Percentiles rank a stretch among this genome's conserved stretches.
Conservation (phyloP, 169 alveolate genomes). For the Cytauxzoon felis region DNA sequence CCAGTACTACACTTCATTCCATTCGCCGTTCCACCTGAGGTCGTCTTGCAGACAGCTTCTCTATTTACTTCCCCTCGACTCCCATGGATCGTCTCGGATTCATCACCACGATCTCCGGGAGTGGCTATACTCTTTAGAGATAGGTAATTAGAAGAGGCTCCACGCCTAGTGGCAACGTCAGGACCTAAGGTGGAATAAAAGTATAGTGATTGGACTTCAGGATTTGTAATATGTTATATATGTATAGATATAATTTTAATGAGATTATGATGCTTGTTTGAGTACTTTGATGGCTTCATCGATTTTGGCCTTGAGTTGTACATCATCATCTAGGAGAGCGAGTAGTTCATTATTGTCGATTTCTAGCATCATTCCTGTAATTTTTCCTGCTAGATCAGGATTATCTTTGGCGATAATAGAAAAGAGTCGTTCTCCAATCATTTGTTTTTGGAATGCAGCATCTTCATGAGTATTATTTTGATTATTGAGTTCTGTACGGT, state of each 20-base stretch:
- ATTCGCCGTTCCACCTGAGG: too few species aligned
- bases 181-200: too few species aligned
- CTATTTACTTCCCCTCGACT: too few species aligned
- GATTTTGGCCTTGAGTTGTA: constrained; percentile 85
- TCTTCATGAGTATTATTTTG: constrained; percentile 65
- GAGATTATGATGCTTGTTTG: constrained; percentile 70
- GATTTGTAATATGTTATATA: neutral
- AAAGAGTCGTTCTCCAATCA: constrained; percentile 90
- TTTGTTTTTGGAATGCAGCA: constrained; percentile 89
- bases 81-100: too few species aligned
- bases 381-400: constrained; percentile 91
- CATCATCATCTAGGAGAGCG: constrained; percentile 84
- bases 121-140: too few species aligned
- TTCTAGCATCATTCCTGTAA: constrained; percentile 95
- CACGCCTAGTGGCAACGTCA: too few species aligned
- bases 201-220: neutral
- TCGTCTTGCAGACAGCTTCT: too few species aligned
- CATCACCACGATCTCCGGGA: too few species aligned
- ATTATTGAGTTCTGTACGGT: constrained; percentile 57
- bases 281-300: constrained; percentile 89
- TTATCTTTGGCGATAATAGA: constrained; percentile 87
- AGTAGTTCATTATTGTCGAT: constrained; percentile 91
- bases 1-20: too few species aligned
- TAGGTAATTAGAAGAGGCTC: too few species aligned
- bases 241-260: neutral